Conservation (phyloP, 768 basidiomycete species). For the Hortiboletus flavorubellus region DNA sequence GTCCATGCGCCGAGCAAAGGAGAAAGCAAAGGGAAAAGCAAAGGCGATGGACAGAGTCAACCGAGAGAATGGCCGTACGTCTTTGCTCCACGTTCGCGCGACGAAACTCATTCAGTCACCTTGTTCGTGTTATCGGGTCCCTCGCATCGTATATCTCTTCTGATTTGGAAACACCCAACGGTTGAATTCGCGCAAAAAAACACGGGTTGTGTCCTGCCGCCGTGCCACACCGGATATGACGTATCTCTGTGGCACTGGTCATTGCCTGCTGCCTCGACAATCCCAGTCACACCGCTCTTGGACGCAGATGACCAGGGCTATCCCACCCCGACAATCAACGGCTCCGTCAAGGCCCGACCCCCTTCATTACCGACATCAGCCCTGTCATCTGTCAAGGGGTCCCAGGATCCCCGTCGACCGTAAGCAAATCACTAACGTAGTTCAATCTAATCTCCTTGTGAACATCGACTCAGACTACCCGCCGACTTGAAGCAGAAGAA, state of each 20-base stretch:
- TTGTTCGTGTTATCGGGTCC: constrained; percentile 10
- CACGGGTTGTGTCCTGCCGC: background rate
- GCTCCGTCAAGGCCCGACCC: constrained; percentile 45
- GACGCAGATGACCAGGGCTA: constrained; percentile 49
- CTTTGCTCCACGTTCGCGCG: constrained; percentile 14
- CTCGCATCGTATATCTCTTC: constrained; percentile 1
- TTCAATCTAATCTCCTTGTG: constrained; percentile 12
- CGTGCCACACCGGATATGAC: too few relatives aligned
- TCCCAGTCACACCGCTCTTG: constrained; percentile 45
- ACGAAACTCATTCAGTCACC: constrained; percentile 10
- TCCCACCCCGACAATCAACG: constrained; percentile 27
- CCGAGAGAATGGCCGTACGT: constrained; percentile 75
- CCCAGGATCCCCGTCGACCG: constrained; percentile 63
- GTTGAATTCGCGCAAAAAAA: constrained; percentile 10
- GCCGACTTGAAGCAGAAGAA: constrained; percentile 74
- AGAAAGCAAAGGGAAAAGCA: constrained; percentile 71
- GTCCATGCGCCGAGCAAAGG: constrained; percentile 72
- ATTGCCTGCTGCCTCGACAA: background rate
- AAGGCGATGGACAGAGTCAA: constrained; percentile 69
- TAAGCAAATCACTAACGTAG: constrained; percentile 30
- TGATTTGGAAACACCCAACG: background rate
- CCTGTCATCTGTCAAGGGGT: constrained; percentile 50
- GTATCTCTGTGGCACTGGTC: constrained; percentile 10
- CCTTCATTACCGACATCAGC: constrained; percentile 45
- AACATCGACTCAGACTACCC: constrained; percentile 20